Conservation (phyloP, 176 grass and related monocot genomes). For the Zoysia japonica region DNA sequence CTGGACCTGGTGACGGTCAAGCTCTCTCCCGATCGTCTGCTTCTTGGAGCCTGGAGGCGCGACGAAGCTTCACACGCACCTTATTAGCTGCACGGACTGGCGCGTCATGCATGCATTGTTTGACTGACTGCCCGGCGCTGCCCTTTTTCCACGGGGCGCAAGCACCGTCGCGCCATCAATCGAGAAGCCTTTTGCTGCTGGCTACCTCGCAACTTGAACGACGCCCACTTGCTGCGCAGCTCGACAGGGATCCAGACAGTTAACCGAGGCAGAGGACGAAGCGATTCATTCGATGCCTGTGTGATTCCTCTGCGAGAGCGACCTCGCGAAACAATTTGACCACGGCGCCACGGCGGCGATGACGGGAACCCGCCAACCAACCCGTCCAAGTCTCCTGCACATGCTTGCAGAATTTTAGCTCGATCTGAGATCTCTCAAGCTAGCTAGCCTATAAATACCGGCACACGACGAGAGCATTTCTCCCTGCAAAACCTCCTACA, state of each 20-base stretch:
- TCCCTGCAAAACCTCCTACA: not conserved
- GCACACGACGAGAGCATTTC: not conserved
- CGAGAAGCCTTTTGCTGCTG: not conserved
- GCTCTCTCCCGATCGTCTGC: not conserved
- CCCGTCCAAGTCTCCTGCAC: not conserved
- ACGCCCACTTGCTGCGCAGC: not conserved
- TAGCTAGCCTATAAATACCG: constrained; percentile 27
- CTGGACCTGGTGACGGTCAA: no score
- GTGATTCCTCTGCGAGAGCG: not conserved
- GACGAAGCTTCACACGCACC: not conserved
- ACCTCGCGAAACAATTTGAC: not conserved
- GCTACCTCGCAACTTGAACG: not conserved
- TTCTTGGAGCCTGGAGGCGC: not conserved
- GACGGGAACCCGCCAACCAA: not conserved
- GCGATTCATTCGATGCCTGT: not conserved
- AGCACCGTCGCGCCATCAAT: not conserved
- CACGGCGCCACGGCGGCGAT: no score
- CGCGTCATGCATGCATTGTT: not conserved
- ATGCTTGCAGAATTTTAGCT: not conserved
- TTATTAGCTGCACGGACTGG: not conserved
- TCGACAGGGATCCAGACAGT: not conserved
- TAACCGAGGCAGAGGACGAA: not conserved
- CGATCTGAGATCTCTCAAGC: no score
- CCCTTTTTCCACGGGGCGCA: constrained; percentile 37
- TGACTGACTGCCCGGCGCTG: not conserved